A percentile compares a stretch with the other conserved stretches of the same genome.
Conservation (phyloP, 176 grass and related monocot species). For the Triticum urartu region DNA sequence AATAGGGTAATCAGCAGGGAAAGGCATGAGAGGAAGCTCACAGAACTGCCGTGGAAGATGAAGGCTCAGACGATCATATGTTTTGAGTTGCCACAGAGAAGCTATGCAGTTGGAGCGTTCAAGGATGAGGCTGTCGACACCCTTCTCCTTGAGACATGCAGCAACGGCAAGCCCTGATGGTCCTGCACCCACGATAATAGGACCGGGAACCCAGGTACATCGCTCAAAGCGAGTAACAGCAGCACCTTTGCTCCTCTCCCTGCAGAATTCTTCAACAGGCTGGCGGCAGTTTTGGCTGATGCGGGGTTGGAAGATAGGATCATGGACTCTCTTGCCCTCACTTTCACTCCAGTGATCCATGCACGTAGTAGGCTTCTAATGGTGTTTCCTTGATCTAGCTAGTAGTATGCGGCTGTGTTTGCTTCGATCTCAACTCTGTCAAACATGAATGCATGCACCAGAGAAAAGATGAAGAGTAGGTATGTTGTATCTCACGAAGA, state of each 20-base stretch:
- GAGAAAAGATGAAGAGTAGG: conserved; percentile 28
- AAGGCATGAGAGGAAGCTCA: conserved; percentile 91
- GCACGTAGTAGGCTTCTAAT: conserved; percentile 29
- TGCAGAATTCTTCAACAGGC: conserved; percentile 17
- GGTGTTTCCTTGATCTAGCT: conserved; percentile 37
- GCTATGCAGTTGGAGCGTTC: conserved; percentile 90
- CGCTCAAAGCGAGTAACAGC: conserved; percentile 22
- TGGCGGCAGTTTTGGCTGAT: conserved; percentile 40
- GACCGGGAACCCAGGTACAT: conserved; percentile 48
- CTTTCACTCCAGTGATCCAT: conserved; percentile 72
- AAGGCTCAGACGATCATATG: conserved; percentile 90
- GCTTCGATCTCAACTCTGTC: conserved; percentile 25
- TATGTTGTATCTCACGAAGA: conserved; percentile 32
- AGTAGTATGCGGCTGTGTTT: conserved; percentile 39
- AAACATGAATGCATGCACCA: conserved; percentile 29
- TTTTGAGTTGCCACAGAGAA: conserved; percentile 85
- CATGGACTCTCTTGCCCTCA: conserved; percentile 80
- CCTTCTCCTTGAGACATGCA: conserved; percentile 80
- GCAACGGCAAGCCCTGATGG: conserved; percentile 92
- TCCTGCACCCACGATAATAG: conserved; percentile 89
- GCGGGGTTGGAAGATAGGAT: conserved; percentile 55
- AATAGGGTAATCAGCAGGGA: conserved; percentile 63
- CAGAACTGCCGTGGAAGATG: conserved; percentile 96
- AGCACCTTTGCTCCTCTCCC: conserved; percentile 18
- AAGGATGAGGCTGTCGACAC: conserved; percentile 64